Evolutionary conservation across 495 filamentous ascomycete genomes (phyloP), one percentile per base, ranked within the genome.

Genomic region (Corynascus novoguineensis): DNA sequence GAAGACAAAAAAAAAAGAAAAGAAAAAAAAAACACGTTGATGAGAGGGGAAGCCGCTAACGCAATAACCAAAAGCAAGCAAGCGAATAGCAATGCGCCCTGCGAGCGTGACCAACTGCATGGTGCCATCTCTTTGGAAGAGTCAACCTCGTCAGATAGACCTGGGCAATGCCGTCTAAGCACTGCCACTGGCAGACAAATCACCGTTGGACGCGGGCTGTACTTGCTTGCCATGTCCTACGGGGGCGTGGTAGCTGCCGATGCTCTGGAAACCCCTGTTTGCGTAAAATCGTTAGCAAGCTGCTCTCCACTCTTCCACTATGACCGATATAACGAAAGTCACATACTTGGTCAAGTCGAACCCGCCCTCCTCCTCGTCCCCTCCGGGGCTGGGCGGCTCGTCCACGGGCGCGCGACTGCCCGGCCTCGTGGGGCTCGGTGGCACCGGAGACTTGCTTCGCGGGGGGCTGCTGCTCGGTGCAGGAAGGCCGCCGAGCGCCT

Each of bases 391-490:
- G 19, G 64, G 58, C 10, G 60, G 55, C 22, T 61, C 60, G 8
- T 59, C 60, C 48, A 46, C 53, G 5, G 50, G 14, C 24, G 50
- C 21, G 15, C 58, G 56, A 41, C 55, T 61, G 35, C 32, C 44
- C 7, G 64, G 29, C 38, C 71, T 51, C 22, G 68, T 65, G 15
- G 71, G 71, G 46, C 71, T 71, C 24, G 56, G 47, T 6, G 59
- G 50, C 6, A 59, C 62, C 1, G 68, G 70, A 31, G 68, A 71
- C 47, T 73, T 73, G 56, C 60, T 61, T 48, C 54, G 58, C 19
- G 80, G 81, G 0, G 81, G 86, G 59, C 84, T 89, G 66, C 85
- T 90, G 60, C 82, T 84, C 55, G 78, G 76, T n/a, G 81, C 76
- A 4, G 73, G 74, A 4, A 76, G 71, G 10, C 54, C 34, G 31